Base-by-base conservation (phyloP, 1,139 yeast genomes). In the Lipomyces yarrowii region DNA sequence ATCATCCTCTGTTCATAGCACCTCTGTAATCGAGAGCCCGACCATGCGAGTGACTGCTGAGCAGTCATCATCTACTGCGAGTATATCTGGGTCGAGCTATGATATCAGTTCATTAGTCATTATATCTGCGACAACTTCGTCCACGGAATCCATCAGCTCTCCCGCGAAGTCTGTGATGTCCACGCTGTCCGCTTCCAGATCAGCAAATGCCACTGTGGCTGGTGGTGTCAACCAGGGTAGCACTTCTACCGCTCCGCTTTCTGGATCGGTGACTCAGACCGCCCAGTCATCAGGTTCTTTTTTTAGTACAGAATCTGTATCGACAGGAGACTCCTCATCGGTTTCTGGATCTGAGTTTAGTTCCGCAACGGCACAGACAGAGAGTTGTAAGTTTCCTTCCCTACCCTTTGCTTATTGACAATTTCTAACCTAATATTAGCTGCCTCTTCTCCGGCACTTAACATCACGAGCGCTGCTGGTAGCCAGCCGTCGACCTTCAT, bases 401-500 rank as follows among this genome's bases (percentile, higher is more conserved):
- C 8, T 6, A 26, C 30, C 30, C n/a, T 39, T 11, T 42, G 23
- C n/a, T 42, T n/a, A 11, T n/a, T 21, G 23, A 10, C 11, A n/a
- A 6, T n/a, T n/a, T 42, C 48, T 42, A 42, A 42, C 48, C 7
- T 11, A 39, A 42, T 6, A 18, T 18, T 18, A 42, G 48, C 21
- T 42, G 21, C 48, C 48, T 42, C 48, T 18, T 42, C 48, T 42
- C 48, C n/a, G 18, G 11, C 23, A 3, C n/a, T 8, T 42, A 18
- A 0, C 48, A 10, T 37, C 42, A 37, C 42, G 15, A 42, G 48
- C 21, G 1, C 48, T n/a, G 48, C n/a, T 8, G 18, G 18, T 4
- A 18, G 48, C n/a, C 48, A 53, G 7, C 23, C 56, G 55, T 52
- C 51, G 51, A 58, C 61, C 23, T 52, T 59, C 46, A 46, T 52